Percentiles rank a stretch among this genome's conserved stretches.
phyloP scores from a whole-genome alignment of 331 rosid species.

The Spiraea crenata region DNA sequence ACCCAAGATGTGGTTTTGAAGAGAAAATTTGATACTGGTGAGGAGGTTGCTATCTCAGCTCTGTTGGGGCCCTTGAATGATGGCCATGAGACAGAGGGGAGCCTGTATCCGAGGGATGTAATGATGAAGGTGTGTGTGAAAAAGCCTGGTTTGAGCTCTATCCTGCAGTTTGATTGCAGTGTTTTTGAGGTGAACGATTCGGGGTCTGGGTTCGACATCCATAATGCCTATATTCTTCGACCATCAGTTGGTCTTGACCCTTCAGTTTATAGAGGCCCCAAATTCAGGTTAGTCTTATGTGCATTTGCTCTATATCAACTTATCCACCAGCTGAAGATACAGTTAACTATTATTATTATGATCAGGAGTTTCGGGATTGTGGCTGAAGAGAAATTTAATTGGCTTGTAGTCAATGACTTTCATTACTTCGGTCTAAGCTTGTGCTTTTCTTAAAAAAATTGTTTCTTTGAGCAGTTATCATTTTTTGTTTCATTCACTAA shows the following conservation, averaged over 20 bases:
- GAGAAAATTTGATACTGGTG: conserved; percentile 53
- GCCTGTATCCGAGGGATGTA: conserved; percentile 45
- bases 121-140: conserved; percentile 71
- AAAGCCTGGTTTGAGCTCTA: conserved; percentile 57
- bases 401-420: neutral
- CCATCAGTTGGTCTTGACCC: conserved; percentile 34
- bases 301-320: neutral
- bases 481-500: neutral
- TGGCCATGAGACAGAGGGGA: neutral
- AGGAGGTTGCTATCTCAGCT: conserved; percentile 76
- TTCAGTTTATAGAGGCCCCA: conserved; percentile 61
- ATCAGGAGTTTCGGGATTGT: neutral
- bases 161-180: conserved; percentile 71
- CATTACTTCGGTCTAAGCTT: neutral
- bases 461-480: neutral
- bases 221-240: conserved; percentile 43
- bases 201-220: conserved; percentile 44
- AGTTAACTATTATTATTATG: neutral
- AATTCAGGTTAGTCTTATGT: conserved; percentile 49
- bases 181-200: conserved; percentile 28
- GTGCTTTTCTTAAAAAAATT: neutral
- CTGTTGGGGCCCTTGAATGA: conserved; percentile 44
- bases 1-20: conserved; percentile 68
- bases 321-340: neutral
- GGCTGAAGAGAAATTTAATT: neutral